Evolutionary conservation across 352 stramenopile genomes (phyloP).

Genomic region (Pythium monospermum): DNA sequence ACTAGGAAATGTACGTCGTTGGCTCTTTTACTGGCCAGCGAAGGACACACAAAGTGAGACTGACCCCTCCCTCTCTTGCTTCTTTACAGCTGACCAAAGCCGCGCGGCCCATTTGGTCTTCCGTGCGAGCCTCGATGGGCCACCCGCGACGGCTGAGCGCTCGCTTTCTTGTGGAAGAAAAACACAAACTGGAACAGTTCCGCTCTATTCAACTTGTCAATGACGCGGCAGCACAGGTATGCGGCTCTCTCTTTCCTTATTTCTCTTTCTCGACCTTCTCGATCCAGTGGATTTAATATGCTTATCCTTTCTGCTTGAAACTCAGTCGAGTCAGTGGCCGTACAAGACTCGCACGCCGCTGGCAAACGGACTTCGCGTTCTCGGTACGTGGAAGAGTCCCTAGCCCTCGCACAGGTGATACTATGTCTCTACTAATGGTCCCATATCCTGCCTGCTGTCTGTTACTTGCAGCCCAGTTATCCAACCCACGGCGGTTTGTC

Average conservation of each 20-base stretch:
- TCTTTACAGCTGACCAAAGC: constrained; percentile 39
- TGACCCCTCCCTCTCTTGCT: no score
- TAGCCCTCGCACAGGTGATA: no score
- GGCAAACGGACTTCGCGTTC: constrained; percentile 2
- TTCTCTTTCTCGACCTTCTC: no score
- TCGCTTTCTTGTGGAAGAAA: constrained; percentile 64
- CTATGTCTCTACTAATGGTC: background rate
- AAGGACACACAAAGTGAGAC: no score
- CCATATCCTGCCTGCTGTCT: background rate
- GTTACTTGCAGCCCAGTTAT: constrained; percentile 29
- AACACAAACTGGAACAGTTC: constrained; percentile 58
- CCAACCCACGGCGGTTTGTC: constrained; percentile 32
- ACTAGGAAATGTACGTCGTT: constrained; percentile 45
- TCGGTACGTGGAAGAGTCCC: constrained; percentile 14
- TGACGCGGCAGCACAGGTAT: no score
- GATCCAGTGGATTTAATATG: no score
- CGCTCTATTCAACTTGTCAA: constrained; percentile 42
- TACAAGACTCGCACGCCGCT: constrained; percentile 9
- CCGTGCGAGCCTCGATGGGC: constrained; percentile 69
- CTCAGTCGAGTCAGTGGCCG: constrained; percentile 13
- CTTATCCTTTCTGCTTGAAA: background rate
- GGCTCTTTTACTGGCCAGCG: no score
- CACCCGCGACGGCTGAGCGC: constrained; percentile 58
- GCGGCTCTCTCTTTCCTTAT: no score
- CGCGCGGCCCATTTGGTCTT: constrained; percentile 67